Conservation (phyloP, 2,329 filamentous ascomycete genomes). For the Trichocomaceae sp. region DNA sequence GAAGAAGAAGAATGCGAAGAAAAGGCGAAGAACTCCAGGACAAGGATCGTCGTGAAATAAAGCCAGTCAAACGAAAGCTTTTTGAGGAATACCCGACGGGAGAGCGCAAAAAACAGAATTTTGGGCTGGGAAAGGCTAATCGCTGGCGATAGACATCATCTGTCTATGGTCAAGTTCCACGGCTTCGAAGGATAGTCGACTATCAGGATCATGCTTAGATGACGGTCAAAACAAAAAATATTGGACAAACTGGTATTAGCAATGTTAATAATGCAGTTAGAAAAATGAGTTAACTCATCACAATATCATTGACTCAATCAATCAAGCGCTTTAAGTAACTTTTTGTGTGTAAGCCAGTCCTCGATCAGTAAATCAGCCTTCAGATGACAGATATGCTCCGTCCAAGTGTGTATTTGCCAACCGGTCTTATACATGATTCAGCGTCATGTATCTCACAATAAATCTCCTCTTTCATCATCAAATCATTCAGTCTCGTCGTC, state of each 20-base stretch:
- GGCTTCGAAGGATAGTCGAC: no score
- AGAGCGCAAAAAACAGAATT: neutral
- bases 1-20: neutral
- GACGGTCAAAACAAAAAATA: neutral
- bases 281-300: neutral
- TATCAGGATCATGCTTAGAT: no score
- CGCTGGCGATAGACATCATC: no score
- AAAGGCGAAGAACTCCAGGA: neutral
- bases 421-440: neutral
- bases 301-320: neutral
- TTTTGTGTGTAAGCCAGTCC: neutral
- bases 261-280: neutral
- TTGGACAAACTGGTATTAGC: neutral
- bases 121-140: neutral
- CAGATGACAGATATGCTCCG: neutral
- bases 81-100: neutral
- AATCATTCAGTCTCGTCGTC: constrained; percentile 22
- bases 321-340: neutral
- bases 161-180: no score
- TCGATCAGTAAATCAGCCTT: neutral
- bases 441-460: constrained; percentile 24
- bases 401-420: neutral
- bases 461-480: constrained; percentile 28
- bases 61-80: neutral
- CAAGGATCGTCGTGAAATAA: neutral